Evolutionary conservation across 768 basidiomycete species (phyloP).

Genomic region (Piloderma croceum): DNA sequence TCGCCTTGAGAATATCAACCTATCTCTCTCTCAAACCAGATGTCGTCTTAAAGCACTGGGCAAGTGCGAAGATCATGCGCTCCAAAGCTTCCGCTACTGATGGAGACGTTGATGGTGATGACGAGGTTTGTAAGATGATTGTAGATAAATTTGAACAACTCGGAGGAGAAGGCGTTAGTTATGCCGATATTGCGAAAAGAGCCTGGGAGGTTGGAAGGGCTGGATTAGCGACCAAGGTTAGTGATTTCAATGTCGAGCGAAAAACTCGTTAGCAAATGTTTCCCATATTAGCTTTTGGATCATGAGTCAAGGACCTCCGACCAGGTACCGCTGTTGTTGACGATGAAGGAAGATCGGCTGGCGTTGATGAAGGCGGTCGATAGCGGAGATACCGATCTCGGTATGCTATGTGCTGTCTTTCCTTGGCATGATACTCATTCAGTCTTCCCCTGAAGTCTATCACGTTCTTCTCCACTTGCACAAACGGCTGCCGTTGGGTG

Average conservation of each 20-base stretch:
- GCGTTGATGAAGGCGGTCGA: slow-evolving; percentile 88
- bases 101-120: slow-evolving; percentile 60
- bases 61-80: slow-evolving; percentile 80
- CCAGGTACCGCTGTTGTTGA: slow-evolving; percentile 87
- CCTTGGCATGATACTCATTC: not conserved
- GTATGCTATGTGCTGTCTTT: slow-evolving; percentile 37
- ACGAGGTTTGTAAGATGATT: slow-evolving; percentile 73
- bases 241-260: not conserved
- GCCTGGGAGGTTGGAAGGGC: slow-evolving; percentile 88
- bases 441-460: slow-evolving; percentile 55
- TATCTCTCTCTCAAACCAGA: slow-evolving; percentile 82
- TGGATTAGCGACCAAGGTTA: slow-evolving; percentile 81
- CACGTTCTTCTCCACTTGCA: slow-evolving; percentile 87
- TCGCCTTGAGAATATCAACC: slow-evolving; percentile 85
- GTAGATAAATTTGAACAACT: slow-evolving; percentile 87
- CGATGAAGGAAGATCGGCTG: slow-evolving; percentile 90
- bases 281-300: slow-evolving; percentile 65
- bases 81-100: slow-evolving; percentile 57
- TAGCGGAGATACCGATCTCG: slow-evolving; percentile 92
- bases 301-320: slow-evolving; percentile 84
- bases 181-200: slow-evolving; percentile 89
- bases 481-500: slow-evolving; percentile 75
- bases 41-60: slow-evolving; percentile 92
- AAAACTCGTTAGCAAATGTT: not conserved
- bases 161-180: slow-evolving; percentile 76